These are phyloP conservation scores for Dioszegia crocea DNA, from an alignment of 768 basidiomycete genomes.

Conservation along the genomic window DNA sequence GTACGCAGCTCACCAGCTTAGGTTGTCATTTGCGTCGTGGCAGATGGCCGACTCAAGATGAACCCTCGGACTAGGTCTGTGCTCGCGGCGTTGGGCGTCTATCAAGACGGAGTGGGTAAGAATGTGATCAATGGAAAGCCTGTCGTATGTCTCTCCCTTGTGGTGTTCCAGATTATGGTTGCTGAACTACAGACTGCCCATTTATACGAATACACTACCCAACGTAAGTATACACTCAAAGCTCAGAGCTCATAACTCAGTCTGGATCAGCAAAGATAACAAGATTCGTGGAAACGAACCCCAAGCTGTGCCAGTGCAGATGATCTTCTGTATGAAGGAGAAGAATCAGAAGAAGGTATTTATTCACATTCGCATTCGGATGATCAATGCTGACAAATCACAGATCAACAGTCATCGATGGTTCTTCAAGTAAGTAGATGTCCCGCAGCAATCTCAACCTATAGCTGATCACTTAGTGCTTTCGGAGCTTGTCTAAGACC, in stretches of 20 bases:
- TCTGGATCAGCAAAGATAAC: conserved; percentile 73
- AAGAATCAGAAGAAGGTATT: conserved; percentile 12
- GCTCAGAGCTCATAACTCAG: conserved; percentile 50
- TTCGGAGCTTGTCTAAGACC: conserved; percentile 40
- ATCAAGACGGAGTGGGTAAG: conserved; percentile 70
- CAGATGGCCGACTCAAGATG: conserved; percentile 79
- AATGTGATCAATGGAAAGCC: conserved; percentile 70
- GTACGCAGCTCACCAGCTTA: conserved; percentile 18
- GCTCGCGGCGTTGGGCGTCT: conserved; percentile 87
- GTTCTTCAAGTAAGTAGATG: conserved; percentile 69
- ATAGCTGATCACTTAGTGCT: conserved; percentile 27
- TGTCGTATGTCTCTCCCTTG: conserved; percentile 53
- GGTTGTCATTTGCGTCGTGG: conserved; percentile 87
- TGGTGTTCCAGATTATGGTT: background rate
- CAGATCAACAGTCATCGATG: conserved; percentile 85
- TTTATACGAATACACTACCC: conserved; percentile 62
- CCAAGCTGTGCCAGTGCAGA: conserved; percentile 79
- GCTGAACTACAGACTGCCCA: conserved; percentile 30
- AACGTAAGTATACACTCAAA: conserved; percentile 60
- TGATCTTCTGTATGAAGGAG: conserved; percentile 65
- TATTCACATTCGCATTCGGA: background rate
- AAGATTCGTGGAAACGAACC: conserved; percentile 62
- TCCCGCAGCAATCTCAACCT: background rate
- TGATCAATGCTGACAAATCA: conserved; percentile 2
- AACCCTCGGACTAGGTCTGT: conserved; percentile 60